A percentile compares a stretch with the other conserved stretches of the same genome.
phyloP scores from a whole-genome alignment of 2,329 filamentous ascomycete genomes.

The Venturia pyrina region DNA sequence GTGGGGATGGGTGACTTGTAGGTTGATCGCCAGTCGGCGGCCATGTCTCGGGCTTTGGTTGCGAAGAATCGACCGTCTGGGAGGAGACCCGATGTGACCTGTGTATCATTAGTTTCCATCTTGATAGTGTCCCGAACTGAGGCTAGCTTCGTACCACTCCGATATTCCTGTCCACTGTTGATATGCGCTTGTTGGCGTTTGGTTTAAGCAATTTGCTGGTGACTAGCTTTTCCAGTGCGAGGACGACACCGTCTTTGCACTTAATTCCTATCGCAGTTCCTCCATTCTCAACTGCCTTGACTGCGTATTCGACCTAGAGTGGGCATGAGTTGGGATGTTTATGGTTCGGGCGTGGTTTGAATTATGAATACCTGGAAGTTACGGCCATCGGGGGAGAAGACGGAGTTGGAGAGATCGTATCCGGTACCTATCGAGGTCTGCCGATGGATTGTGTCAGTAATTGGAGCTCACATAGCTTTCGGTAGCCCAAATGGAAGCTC shows the following conservation, averaged over 20 bases:
- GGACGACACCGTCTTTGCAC: conserved; percentile 92
- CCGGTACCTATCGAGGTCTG: conserved; percentile 99
- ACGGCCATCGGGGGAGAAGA: conserved; percentile 97
- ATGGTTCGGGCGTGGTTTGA: background rate
- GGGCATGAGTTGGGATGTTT: background rate
- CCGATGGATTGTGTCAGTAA: background rate
- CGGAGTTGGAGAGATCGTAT: conserved; percentile 98
- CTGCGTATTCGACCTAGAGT: conserved; percentile 76
- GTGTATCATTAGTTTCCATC: conserved; percentile 2
- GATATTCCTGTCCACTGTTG: conserved; percentile 85
- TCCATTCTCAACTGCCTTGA: conserved; percentile 97
- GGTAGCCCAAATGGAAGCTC: background rate
- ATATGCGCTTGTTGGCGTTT: conserved; percentile 93
- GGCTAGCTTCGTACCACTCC: conserved; percentile 61
- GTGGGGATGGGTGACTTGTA: conserved; percentile 94
- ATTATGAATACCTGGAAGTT: conserved; percentile 73
- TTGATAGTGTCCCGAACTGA: background rate
- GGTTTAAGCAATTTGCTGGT: conserved; percentile 91
- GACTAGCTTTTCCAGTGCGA: conserved; percentile 94
- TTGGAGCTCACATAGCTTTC: background rate
- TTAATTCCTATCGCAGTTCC: conserved; percentile 93
- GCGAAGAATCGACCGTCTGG: conserved; percentile 94
- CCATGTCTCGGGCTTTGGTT: conserved; percentile 87
- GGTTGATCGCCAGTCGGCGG: conserved; percentile 77
- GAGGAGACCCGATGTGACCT: conserved; percentile 90